phyloP scores from a whole-genome alignment of 169 alveolate species.

The Eimeria brunetti region DNA sequence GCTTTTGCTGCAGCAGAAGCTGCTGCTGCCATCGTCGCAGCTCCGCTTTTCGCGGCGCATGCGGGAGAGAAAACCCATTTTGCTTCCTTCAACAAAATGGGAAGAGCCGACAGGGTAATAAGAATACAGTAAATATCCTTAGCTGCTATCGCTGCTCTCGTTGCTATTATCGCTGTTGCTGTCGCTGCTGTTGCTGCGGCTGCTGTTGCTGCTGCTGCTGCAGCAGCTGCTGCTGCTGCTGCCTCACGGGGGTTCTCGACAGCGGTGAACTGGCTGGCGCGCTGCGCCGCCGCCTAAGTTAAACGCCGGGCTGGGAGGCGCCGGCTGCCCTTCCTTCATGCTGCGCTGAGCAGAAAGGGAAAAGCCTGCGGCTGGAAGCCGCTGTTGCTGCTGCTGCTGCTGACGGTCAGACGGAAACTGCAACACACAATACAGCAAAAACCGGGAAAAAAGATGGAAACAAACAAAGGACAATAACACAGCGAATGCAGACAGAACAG shows the following conservation, averaged over 20 bases:
- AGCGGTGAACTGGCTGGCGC: constrained; percentile 67
- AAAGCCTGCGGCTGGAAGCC: constrained; percentile 65
- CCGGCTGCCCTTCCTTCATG: constrained; percentile 75
- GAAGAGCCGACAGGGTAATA: not conserved
- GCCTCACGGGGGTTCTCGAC: constrained; percentile 73
- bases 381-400: constrained; percentile 53
- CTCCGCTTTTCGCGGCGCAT: constrained; percentile 62
- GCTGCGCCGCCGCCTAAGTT: constrained; percentile 67
- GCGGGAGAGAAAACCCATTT: constrained; percentile 49
- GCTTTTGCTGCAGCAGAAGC: constrained; percentile 68
- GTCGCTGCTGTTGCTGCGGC: not conserved
- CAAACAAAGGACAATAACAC: not conserved
- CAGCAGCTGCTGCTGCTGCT: not conserved
- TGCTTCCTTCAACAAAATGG: not conserved
- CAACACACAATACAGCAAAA: not conserved
- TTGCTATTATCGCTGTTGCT: constrained; percentile 4
- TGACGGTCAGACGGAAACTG: constrained; percentile 19
- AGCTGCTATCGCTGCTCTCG: not conserved
- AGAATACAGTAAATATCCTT: not conserved
- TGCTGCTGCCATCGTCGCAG: constrained; percentile 58
- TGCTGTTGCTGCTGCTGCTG: not conserved
- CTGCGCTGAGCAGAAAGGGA: constrained; percentile 72
- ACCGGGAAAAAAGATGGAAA: not conserved
- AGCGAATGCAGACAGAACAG: not conserved
- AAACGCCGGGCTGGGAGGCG: constrained; percentile 74